Evolutionary conservation across 2,329 filamentous ascomycete species (phyloP), one percentile per base, ranked within the genome.

Genomic region (Diplocarpon rosae): DNA sequence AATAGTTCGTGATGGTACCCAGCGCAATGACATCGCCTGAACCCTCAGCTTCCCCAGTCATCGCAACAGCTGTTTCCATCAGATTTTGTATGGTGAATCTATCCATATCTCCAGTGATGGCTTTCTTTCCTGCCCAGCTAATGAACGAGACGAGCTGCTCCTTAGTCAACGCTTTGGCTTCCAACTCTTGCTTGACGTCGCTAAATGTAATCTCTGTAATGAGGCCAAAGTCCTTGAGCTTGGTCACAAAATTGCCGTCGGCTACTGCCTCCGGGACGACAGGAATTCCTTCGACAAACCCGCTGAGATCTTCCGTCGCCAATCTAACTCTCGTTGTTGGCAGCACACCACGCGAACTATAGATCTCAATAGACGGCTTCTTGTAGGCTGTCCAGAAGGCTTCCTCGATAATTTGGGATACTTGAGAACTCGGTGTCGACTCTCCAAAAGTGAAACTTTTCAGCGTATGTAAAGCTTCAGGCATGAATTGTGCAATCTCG

Each of bases 301-400:
- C 72, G 56, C 66, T 69, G 40, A 81, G 61, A 54, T 80, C 70
- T 69, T 85, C 61, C 61, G 83, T 67, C 61, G 69, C 84, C 54
- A 94, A 75, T 29, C 92, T 84, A 30, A 95, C 86, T 54, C 84
- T 75, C 11, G 84, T 78, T 30, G 85, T 93, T n/a, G 83, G 78
- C 43, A 95, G 70, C 6, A 98, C 80, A 45, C 93, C 93, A 47
- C 82, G 78, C 15, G 83, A 94, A 1, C 89, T 95, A 52, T 93
- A 80, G 6, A 95, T 75, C 58, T 95, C 89, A 46, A 96, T 87
- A 0, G 78, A 82, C 2, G 86, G 79, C 51, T 82, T 83, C 60
- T 78, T 82, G 58, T 85, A 92, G 51, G 86, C 89, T 30, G 80
- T 93, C 92, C 92, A 98, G 61, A 98, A 98, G 0, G 88, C 85